Conservation (phyloP, 257 asterid species). For the Orobanche coerulescens region DNA sequence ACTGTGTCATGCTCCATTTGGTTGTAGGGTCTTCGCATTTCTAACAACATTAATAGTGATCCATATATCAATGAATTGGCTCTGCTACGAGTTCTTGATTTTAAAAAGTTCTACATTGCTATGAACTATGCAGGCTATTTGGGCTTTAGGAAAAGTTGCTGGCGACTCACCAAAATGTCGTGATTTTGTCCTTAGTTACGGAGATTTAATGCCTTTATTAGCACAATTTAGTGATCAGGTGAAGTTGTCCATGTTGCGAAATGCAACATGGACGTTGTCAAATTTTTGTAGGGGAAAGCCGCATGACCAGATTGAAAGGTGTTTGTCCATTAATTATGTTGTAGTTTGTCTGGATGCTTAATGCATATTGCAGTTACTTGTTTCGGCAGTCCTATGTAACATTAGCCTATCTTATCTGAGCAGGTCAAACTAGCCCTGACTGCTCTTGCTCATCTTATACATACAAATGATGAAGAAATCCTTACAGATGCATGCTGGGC, state of each 20-base stretch:
- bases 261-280: constrained; percentile 91
- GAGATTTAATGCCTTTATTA: constrained; percentile 73
- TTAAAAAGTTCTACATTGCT: background rate
- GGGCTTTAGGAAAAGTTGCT: constrained; percentile 95
- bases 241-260: constrained; percentile 86
- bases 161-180: constrained; percentile 93
- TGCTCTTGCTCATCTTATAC: no score
- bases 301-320: constrained; percentile 86
- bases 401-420: no score
- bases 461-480: no score
- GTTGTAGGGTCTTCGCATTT: background rate
- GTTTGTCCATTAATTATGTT: no score
- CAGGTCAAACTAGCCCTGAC: no score
- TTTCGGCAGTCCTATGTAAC: no score
- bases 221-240: constrained; percentile 70
- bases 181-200: constrained; percentile 75
- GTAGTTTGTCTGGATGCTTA: no score
- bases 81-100: background rate
- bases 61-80: no score
- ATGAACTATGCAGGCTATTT: constrained; percentile 50
- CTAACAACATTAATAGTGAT: background rate
- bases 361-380: no score
- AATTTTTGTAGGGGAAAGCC: constrained; percentile 98
- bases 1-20: background rate
- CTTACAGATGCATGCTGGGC: no score